These are phyloP conservation scores for Backusella parvicylindrica DNA, from an alignment of 192 early-diverging fungal genomes.

Conservation along the genomic window DNA sequence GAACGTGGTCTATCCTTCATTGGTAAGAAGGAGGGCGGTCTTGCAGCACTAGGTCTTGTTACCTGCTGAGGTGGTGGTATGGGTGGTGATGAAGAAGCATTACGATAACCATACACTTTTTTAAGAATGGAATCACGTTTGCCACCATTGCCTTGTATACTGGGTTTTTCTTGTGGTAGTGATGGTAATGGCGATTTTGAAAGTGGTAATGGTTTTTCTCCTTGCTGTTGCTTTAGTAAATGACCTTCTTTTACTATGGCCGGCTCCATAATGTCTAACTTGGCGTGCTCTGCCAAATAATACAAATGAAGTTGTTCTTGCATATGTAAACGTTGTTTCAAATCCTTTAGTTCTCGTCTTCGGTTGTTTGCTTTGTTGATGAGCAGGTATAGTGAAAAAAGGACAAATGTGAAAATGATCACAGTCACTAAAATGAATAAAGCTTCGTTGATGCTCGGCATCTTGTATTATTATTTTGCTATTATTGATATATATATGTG, in stretches of 20 bases:
- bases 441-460: slow-evolving; percentile 3
- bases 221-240: neutral
- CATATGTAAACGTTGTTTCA: neutral
- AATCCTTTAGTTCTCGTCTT: slow-evolving; percentile 6
- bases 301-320: neutral
- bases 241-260: neutral
- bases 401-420: neutral
- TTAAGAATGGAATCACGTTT: neutral
- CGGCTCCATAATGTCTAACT: neutral
- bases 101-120: slow-evolving; percentile 9
- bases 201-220: neutral
- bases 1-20: slow-evolving; percentile 7
- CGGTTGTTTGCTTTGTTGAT: neutral
- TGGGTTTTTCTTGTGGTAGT: neutral
- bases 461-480: neutral
- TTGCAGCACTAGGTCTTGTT: slow-evolving; percentile 3
- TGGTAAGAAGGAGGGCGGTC: slow-evolving; percentile 8
- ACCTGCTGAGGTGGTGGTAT: neutral
- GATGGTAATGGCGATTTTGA: neutral
- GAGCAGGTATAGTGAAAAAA: neutral
- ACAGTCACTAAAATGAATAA: slow-evolving; percentile 6
- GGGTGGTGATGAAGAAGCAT: neutral
- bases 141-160: neutral
- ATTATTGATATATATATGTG: neutral
- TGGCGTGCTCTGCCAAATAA: neutral